phyloP scores from a whole-genome alignment of 2,329 filamentous ascomycete species.

The Lasiodiplodia citricola region DNA sequence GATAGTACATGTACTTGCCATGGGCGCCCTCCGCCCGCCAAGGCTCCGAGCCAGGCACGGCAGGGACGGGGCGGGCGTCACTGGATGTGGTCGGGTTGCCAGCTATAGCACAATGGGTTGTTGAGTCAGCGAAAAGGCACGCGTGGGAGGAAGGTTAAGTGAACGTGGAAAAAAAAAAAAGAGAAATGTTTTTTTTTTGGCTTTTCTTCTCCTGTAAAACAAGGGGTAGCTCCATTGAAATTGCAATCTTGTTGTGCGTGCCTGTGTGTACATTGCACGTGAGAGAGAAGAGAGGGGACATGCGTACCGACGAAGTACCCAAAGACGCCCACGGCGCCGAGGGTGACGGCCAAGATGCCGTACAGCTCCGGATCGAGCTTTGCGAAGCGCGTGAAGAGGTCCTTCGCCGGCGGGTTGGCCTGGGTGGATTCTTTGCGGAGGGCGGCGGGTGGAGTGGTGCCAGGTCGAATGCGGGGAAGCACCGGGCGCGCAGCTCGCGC shows the following conservation, averaged over 20 bases:
- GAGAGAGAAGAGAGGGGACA: background rate
- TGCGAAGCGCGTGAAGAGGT: constrained; percentile 1
- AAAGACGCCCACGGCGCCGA: background rate
- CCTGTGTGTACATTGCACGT: too few relatives aligned
- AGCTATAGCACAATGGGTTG: background rate
- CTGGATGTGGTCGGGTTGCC: constrained; percentile 1
- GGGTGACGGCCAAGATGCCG: background rate
- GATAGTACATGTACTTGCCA: constrained; percentile 70
- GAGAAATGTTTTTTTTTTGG: too few relatives aligned
- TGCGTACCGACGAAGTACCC: background rate
- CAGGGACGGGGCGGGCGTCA: background rate
- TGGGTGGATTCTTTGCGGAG: constrained; percentile 2
- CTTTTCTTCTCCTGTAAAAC: too few relatives aligned
- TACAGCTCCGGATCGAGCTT: constrained; percentile 11
- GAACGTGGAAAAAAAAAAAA: too few relatives aligned
- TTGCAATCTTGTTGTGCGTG: background rate
- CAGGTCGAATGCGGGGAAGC: constrained; percentile 2
- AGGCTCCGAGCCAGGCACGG: constrained; percentile 71
- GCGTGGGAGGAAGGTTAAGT: too few relatives aligned
- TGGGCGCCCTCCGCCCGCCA: constrained; percentile 76
- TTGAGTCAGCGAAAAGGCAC: too few relatives aligned
- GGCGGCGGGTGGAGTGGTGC: background rate
- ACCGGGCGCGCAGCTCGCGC: background rate
- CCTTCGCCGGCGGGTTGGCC: background rate
- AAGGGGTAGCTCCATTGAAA: too few relatives aligned